Evolutionary conservation across 352 stramenopile species (phyloP).

Genomic region (Globisporangium paddicum): DNA sequence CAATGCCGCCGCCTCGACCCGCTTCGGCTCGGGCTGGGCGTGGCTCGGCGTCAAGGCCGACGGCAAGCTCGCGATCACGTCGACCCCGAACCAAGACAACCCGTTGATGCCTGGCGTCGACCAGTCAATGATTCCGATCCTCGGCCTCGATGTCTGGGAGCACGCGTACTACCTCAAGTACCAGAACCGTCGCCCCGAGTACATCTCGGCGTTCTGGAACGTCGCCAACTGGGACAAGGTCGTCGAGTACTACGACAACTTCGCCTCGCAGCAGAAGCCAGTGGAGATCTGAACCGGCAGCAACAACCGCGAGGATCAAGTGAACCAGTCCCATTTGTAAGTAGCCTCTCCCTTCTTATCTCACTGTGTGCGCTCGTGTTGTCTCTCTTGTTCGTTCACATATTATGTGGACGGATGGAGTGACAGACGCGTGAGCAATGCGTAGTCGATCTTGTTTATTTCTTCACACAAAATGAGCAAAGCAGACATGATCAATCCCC

Average conservation of each 20-base stretch:
- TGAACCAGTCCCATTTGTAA: constrained; percentile 12
- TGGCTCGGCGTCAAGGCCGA: constrained; percentile 87
- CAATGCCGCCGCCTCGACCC: constrained; percentile 75
- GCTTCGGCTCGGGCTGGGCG: constrained; percentile 90
- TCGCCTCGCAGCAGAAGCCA: constrained; percentile 78
- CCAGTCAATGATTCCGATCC: constrained; percentile 88
- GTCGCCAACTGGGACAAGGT: constrained; percentile 95
- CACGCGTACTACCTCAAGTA: constrained; percentile 97
- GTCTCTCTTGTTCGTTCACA: no score
- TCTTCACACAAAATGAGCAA: constrained; percentile 6
- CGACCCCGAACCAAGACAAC: constrained; percentile 95
- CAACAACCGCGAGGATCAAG: neutral
- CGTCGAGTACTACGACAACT: constrained; percentile 90
- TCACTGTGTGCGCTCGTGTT: neutral
- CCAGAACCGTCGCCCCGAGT: constrained; percentile 94
- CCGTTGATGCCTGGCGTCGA: constrained; percentile 80
- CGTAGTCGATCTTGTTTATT: neutral
- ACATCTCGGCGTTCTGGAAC: constrained; percentile 98
- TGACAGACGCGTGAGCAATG: neutral
- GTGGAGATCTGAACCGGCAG: constrained; percentile 73
- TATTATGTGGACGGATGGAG: no score
- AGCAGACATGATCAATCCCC: neutral
- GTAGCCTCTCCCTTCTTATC: constrained; percentile 13
- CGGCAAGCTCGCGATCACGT: constrained; percentile 93
- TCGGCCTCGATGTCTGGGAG: constrained; percentile 96